phyloP scores from a whole-genome alignment of 768 basidiomycete species.

The Leccinum uliginosum region DNA sequence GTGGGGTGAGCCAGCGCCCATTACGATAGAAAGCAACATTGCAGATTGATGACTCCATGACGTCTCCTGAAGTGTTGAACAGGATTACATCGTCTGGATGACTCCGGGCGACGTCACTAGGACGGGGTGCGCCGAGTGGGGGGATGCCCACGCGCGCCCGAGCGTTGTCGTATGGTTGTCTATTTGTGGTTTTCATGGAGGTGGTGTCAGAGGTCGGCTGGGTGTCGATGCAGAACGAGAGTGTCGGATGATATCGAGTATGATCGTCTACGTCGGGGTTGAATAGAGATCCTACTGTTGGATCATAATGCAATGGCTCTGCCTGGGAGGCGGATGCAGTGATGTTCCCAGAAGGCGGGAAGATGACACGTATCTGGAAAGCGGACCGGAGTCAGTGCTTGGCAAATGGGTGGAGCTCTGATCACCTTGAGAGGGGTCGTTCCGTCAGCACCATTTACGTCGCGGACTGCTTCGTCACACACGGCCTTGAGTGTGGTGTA shows the following conservation, averaged over 20 bases:
- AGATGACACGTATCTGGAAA: conserved; percentile 50
- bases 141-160: conserved; percentile 51
- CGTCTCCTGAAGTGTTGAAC: conserved; percentile 43
- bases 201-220: conserved; percentile 48
- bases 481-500: conserved; percentile 36
- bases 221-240: conserved; percentile 53
- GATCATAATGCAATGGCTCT: conserved; percentile 36
- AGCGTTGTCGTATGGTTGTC: conserved; percentile 57
- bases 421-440: conserved; percentile 24
- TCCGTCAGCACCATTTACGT: conserved; percentile 10
- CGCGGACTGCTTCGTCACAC: conserved; percentile 45
- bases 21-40: conserved; percentile 66
- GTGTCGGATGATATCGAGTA: conserved; percentile 30
- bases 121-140: conserved; percentile 17
- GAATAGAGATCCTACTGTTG: conserved; percentile 34
- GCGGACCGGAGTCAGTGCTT: not conserved
- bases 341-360: conserved; percentile 38
- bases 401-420: not conserved
- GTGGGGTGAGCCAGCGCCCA: conserved; percentile 63
- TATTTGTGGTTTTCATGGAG: conserved; percentile 65
- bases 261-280: conserved; percentile 30
- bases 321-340: conserved; percentile 32
- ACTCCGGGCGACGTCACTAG: not conserved
- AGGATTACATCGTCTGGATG: conserved; percentile 57
- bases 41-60: conserved; percentile 67